Percentiles rank a stretch among this genome's conserved stretches.
Evolutionary conservation across 1,284 basidiomycete genomes (phyloP).

Genomic region (Mycena citricolor): DNA sequence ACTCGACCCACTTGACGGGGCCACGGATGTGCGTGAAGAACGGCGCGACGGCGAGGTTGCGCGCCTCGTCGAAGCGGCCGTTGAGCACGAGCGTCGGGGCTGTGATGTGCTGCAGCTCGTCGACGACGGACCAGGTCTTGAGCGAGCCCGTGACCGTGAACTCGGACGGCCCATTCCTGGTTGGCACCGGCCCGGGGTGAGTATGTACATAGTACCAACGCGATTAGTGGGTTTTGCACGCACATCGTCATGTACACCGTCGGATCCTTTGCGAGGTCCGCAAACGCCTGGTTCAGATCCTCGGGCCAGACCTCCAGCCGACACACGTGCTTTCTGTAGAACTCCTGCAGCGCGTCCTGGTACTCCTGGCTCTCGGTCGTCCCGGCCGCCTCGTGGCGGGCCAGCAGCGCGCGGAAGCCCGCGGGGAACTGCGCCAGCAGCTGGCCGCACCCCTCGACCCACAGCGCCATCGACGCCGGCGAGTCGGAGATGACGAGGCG

Average conservation of each 20-base stretch:
- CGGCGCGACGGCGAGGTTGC: conserved; percentile 43
- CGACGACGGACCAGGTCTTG: conserved; percentile 48
- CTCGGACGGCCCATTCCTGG: conserved; percentile 53
- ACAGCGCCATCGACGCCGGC: conserved; percentile 37
- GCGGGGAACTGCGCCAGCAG: conserved; percentile 27
- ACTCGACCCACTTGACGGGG: conserved; percentile 48
- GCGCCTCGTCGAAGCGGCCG: conserved; percentile 49
- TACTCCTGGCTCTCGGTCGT: conserved; percentile 27
- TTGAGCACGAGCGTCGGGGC: conserved; percentile 53
- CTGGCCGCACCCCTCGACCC: conserved; percentile 28
- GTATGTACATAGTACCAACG: background rate
- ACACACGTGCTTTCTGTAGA: conserved; percentile 18
- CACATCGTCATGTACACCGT: conserved; percentile 47
- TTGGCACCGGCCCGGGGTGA: background rate
- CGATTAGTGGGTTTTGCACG: no score
- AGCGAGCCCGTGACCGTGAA: conserved; percentile 49
- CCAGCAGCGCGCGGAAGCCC: conserved; percentile 27
- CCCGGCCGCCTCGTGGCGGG: no score
- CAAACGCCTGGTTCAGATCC: conserved; percentile 26
- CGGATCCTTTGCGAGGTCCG: conserved; percentile 40
- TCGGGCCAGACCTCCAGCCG: conserved; percentile 39
- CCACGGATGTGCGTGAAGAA: conserved; percentile 46
- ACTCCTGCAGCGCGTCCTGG: conserved; percentile 23
- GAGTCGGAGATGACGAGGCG: conserved; percentile 36
- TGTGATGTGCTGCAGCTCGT: conserved; percentile 43